Evolutionary conservation across 495 filamentous ascomycete species (phyloP).

Genomic region (Viridothelium virens): DNA sequence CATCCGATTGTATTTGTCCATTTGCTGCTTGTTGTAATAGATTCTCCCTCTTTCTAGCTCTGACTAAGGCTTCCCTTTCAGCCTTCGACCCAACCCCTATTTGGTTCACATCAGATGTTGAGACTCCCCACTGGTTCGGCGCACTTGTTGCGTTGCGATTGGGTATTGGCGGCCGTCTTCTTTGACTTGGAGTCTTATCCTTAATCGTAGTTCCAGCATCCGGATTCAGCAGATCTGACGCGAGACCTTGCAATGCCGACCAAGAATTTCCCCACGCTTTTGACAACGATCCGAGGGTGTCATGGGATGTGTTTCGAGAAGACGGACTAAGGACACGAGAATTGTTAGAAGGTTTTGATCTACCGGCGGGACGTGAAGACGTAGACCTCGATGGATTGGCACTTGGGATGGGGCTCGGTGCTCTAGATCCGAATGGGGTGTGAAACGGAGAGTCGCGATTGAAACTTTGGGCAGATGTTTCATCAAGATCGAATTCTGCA

Average conservation of each 20-base stretch:
- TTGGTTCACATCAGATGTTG: conserved; percentile 32
- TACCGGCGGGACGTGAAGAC: conserved; percentile 1
- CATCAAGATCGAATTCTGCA: conserved; percentile 4
- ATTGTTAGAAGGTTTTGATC: neutral
- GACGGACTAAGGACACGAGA: neutral
- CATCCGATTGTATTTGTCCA: conserved; percentile 41
- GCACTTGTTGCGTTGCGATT: conserved; percentile 38
- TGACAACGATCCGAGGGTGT: conserved; percentile 19
- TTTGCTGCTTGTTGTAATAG: conserved; percentile 44
- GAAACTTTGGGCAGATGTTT: neutral
- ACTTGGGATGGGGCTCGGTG: conserved; percentile 32
- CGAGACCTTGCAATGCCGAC: conserved; percentile 36
- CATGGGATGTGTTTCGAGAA: conserved; percentile 15
- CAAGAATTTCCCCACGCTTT: conserved; percentile 34
- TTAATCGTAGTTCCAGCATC: conserved; percentile 32
- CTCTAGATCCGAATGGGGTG: conserved; percentile 30
- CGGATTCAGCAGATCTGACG: conserved; percentile 36
- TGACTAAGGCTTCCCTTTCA: conserved; percentile 48
- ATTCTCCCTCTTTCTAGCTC: conserved; percentile 57
- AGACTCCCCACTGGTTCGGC: conserved; percentile 19
- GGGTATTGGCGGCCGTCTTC: conserved; percentile 36
- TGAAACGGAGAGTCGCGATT: conserved; percentile 19
- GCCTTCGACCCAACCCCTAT: conserved; percentile 50
- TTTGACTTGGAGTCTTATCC: conserved; percentile 29
- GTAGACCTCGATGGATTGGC: conserved; percentile 26